Evolutionary conservation across 768 basidiomycete species (phyloP).

Genomic region (Pleurotus djamor): DNA sequence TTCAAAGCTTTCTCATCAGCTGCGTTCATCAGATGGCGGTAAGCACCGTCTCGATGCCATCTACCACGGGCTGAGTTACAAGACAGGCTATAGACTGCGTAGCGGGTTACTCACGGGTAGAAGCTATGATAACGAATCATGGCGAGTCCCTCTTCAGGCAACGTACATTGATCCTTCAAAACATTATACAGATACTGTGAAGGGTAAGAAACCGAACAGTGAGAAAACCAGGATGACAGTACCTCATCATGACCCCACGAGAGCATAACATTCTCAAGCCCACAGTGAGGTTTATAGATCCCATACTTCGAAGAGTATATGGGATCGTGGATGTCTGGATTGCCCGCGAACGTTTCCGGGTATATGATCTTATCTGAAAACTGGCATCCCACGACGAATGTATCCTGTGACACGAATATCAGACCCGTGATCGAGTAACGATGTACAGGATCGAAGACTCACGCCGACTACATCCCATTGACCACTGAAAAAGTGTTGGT

Average conservation of each 20-base stretch:
- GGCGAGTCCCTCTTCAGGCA: slow-evolving; percentile 63
- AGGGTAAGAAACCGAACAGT: background rate
- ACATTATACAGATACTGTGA: slow-evolving; percentile 62
- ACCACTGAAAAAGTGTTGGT: slow-evolving; percentile 30
- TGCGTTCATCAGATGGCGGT: slow-evolving; percentile 58
- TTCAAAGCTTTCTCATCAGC: slow-evolving; percentile 49
- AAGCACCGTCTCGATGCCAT: slow-evolving; percentile 76
- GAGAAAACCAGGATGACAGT: background rate
- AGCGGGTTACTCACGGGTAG: slow-evolving; percentile 50
- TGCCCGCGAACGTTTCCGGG: slow-evolving; percentile 68
- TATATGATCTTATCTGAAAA: slow-evolving; percentile 84
- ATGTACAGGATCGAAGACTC: slow-evolving; percentile 19
- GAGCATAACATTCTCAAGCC: slow-evolving; percentile 84
- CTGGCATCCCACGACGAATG: slow-evolving; percentile 73
- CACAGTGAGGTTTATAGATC: slow-evolving; percentile 75
- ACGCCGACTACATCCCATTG: slow-evolving; percentile 96
- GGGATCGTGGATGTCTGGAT: slow-evolving; percentile 63
- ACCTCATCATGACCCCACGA: slow-evolving; percentile 83
- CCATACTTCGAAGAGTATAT: slow-evolving; percentile 73
- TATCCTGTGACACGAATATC: slow-evolving; percentile 27
- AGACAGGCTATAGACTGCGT: background rate
- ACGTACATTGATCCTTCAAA: slow-evolving; percentile 60
- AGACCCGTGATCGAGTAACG: slow-evolving; percentile 5
- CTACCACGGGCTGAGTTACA: slow-evolving; percentile 20
- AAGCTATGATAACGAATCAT: slow-evolving; percentile 84